These are phyloP conservation scores for Hypoxylon subgilvum DNA, from an alignment of 495 filamentous ascomycete genomes.

Conservation along the genomic window DNA sequence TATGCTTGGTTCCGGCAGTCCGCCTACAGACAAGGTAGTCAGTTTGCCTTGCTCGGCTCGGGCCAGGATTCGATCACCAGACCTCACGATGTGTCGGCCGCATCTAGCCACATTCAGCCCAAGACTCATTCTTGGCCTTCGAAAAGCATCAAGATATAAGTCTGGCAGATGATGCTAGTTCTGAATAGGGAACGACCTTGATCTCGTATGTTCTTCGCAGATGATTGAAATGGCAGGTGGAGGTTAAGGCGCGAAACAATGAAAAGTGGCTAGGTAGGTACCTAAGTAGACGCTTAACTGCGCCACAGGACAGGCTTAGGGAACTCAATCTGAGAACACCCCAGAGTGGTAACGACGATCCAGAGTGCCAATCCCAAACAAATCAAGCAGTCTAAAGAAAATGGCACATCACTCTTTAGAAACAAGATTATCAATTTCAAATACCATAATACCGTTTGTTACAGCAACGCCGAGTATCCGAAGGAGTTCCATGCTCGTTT, in stretches of 20 bases:
- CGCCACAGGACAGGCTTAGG: slow-evolving; percentile 6
- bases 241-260: not conserved
- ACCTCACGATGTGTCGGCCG: slow-evolving; percentile 15
- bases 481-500: too few relatives aligned
- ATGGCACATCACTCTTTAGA: too few relatives aligned
- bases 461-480: too few relatives aligned
- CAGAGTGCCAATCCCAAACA: too few relatives aligned
- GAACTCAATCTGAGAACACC: too few relatives aligned
- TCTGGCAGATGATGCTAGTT: too few relatives aligned
- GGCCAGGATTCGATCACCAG: not conserved
- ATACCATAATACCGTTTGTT: too few relatives aligned
- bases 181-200: not conserved
- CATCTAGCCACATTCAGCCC: slow-evolving; percentile 9
- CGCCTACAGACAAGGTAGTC: slow-evolving; percentile 12
- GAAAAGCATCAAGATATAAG: too few relatives aligned
- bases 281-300: not conserved
- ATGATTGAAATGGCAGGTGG: slow-evolving; percentile 4
- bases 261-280: not conserved
- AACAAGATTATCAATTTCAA: too few relatives aligned
- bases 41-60: not conserved
- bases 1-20: not conserved
- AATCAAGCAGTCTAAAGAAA: too few relatives aligned
- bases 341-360: too few relatives aligned
- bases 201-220: too few relatives aligned
- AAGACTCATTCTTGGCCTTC: slow-evolving; percentile 11